Evolutionary conservation across 495 filamentous ascomycete species (phyloP), one percentile per base, ranked within the genome.

Genomic region (Xylaria venustula): DNA sequence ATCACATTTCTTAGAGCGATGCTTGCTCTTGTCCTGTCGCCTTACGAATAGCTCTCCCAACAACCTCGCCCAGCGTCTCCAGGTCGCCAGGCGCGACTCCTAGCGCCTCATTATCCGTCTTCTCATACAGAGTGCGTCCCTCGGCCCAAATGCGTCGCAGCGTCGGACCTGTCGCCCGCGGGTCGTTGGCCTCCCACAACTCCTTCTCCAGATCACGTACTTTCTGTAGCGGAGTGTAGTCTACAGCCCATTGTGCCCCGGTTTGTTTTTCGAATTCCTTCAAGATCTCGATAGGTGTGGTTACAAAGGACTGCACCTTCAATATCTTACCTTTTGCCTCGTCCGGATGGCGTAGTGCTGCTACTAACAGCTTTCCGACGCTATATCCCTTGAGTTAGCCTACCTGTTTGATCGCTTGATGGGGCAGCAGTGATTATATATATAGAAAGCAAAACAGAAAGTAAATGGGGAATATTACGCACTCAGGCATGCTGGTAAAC

Each of bases 261-360:
- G 84, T 85, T 70, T 89, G 88, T 53, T 76, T 81, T 71, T 90
- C 83, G 64, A 85, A 90, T 66, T 90, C 86, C 23, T 78, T 76
- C 34, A 87, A 59, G 23, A 91, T 87, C 46, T 84, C 70, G 7
- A 79, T 76, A 0, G 87, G 86, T 0, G 83, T 88, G 3, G 83
- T 79, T 3, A 85, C 85, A 64, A 90, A 91, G 1, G 87, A 89
- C 62, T 90, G 89, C 5, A 91, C 83, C 51, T 82, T 86, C 26
- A 91, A 73, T 2, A 82, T 80, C 50, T 82, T 80, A 46, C 82
- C 82, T 14, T 78, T 73, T 0, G 82, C 76, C 11, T 72, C 76
- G 20, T 80, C 68, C 36, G 86, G 82, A 45, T 85, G 79, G 17
- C 75, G 78, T 11, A 90, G 72, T 7, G 86, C 79, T 12, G 80